Base-by-base conservation (phyloP, 345 rosid genomes). In the Psidium friedrichsthalianum region DNA sequence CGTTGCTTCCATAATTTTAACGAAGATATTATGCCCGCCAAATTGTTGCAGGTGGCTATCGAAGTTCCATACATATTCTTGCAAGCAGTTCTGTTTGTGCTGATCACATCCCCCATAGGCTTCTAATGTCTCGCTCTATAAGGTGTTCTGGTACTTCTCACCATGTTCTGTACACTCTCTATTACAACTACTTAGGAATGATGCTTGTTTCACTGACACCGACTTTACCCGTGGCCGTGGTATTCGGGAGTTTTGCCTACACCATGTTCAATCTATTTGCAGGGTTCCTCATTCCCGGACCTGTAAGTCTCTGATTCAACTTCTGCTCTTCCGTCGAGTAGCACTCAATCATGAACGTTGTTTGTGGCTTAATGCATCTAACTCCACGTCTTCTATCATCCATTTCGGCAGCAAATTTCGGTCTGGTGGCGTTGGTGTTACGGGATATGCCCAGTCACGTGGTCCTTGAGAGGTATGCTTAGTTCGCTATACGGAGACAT, bases 391-490 rank as follows among this genome's bases (percentile, higher is more conserved):
- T 11, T 42, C 8, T 85, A 18, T 10, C 42, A 57, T 56, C 74
- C 74, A 12, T 51, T 24, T 22, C 12, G 44, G 89, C 90, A 91
- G 93, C 11, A 82, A 69, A 78, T 90, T 13, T 92, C 93, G 20
- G 88, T 83, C 42, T 91, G 93, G 94, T 93, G 93, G 94, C 56
- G 57, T 5, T 90, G 93, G 93, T 53, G 78, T 25, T 90, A 89
- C 21, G 90, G 91, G 91, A 86, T 91, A 13, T 89, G 86, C 82
- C 93, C 92, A 44, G 74, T 87, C 2, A 21, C 90, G 15, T 90
- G 93, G 93, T 83, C 92, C 6, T 64, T 93, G 32, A 90, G 87
- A 81, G 92, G 87, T 53, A 36, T 93, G 3, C 61, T 93, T 0
- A 76, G 90, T 57, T 89, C 93, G 20, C 93, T 88, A 78, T 93